Conservation (phyloP, 192 early-diverging fungal genomes). For the Backusella liffmaniae region DNA sequence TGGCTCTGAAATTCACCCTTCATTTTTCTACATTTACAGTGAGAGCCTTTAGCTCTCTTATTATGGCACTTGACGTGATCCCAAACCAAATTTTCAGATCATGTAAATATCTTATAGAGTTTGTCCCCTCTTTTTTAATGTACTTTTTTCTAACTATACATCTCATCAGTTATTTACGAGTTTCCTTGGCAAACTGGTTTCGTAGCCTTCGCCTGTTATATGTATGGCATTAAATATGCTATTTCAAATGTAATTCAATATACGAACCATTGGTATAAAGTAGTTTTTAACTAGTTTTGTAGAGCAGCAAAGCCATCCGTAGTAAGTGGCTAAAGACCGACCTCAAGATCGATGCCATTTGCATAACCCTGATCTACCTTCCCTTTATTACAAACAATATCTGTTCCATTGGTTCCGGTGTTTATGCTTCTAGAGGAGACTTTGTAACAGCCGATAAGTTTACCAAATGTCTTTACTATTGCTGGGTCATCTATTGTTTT, state of each 20-base stretch:
- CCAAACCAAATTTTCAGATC: slow-evolving; percentile 14
- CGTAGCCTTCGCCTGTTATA: slow-evolving; percentile 19
- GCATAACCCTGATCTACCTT: neutral
- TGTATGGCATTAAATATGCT: slow-evolving; percentile 28
- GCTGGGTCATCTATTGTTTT: slow-evolving; percentile 31
- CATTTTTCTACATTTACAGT: slow-evolving; percentile 12
- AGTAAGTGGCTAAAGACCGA: slow-evolving; percentile 14
- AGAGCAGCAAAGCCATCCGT: slow-evolving; percentile 20
- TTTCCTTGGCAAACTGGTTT: slow-evolving; percentile 34
- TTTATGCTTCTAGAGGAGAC: slow-evolving; percentile 22
- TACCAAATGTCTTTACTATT: slow-evolving; percentile 16
- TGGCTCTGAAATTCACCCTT: neutral
- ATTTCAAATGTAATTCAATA: slow-evolving; percentile 25
- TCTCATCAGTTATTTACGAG: slow-evolving; percentile 24
- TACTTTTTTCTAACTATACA: neutral
- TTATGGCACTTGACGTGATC: slow-evolving; percentile 8
- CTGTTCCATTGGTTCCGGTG: slow-evolving; percentile 16
- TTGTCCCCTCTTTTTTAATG: no score
- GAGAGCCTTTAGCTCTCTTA: slow-evolving; percentile 13
- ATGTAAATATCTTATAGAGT: slow-evolving; percentile 10
- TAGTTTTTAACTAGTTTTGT: neutral
- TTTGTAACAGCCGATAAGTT: slow-evolving; percentile 6
- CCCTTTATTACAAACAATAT: slow-evolving; percentile 36
- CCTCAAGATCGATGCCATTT: neutral
- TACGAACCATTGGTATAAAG: neutral